These are phyloP conservation scores for Wickerhamiella dianesei DNA, from an alignment of 805 yeast genomes.

Conservation along the genomic window DNA sequence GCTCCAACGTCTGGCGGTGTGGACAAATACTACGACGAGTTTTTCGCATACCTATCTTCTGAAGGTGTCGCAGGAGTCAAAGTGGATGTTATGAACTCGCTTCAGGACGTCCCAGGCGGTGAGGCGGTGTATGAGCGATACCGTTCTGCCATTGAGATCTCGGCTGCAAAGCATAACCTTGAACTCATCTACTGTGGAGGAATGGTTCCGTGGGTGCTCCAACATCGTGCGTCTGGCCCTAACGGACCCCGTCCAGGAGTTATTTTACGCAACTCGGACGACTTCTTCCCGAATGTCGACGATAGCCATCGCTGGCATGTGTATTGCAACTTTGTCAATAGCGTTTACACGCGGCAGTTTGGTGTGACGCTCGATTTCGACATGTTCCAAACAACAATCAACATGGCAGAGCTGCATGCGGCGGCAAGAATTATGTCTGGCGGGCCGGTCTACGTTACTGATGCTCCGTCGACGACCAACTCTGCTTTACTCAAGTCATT, in stretches of 20 bases:
- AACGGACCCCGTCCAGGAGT: slow-evolving; percentile 13
- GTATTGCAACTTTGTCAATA: slow-evolving; percentile 19
- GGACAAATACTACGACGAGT: slow-evolving; percentile 19
- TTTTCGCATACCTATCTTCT: slow-evolving; percentile 17
- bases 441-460: slow-evolving; percentile 24
- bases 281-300: slow-evolving; percentile 21
- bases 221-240: neutral
- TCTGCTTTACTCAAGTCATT: slow-evolving; percentile 10
- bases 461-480: slow-evolving; percentile 18
- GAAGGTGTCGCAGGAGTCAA: slow-evolving; percentile 21
- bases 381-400: slow-evolving; percentile 21
- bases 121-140: slow-evolving; percentile 14
- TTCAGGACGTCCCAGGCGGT: slow-evolving; percentile 14
- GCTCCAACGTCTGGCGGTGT: slow-evolving; percentile 8
- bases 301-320: slow-evolving; percentile 23
- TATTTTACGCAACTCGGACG: slow-evolving; percentile 22
- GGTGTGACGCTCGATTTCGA: slow-evolving; percentile 22
- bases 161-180: slow-evolving; percentile 16
- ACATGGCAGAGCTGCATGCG: slow-evolving; percentile 19
- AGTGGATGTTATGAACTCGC: slow-evolving; percentile 20
- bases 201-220: slow-evolving; percentile 18
- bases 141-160: slow-evolving; percentile 18
- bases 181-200: slow-evolving; percentile 23
- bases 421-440: slow-evolving; percentile 22
- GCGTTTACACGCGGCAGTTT: slow-evolving; percentile 17